These are phyloP conservation scores for Debaryomyces prosopidis DNA, from an alignment of 805 yeast genomes.

Conservation along the genomic window DNA sequence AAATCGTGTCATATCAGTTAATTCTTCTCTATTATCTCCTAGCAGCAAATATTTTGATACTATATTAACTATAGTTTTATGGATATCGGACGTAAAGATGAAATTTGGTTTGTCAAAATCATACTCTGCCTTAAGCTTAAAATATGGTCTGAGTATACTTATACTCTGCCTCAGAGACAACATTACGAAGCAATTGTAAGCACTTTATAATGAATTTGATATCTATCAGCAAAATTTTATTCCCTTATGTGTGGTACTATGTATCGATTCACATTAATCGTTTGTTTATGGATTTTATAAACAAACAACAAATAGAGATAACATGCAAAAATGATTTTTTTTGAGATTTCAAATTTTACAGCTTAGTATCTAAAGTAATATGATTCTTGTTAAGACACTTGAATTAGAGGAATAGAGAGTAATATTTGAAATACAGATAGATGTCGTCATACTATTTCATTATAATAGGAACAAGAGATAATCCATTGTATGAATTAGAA, in stretches of 20 bases:
- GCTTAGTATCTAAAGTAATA: not conserved
- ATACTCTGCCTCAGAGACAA: not conserved
- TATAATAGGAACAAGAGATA: slow-evolving; percentile 82
- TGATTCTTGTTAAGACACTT: not conserved
- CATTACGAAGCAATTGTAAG: not conserved
- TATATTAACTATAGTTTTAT: slow-evolving; percentile 17
- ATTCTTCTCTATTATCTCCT: slow-evolving; percentile 8
- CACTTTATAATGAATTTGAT: not conserved
- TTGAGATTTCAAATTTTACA: not conserved
- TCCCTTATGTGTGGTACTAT: not conserved
- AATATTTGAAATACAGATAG: not conserved
- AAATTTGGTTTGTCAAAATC: slow-evolving; percentile 40
- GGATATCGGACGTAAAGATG: slow-evolving; percentile 38
- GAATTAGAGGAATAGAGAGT: no score
- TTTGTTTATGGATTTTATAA: slow-evolving; percentile 1
- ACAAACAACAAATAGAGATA: not conserved
- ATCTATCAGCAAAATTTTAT: not conserved
- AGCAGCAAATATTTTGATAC: slow-evolving; percentile 1
- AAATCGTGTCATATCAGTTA: slow-evolving; percentile 8
- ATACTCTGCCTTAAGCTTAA: not conserved
- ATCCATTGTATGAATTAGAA: slow-evolving; percentile 85
- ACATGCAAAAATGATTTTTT: not conserved
- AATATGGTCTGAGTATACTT: not conserved
- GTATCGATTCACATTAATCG: not conserved
- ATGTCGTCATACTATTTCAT: slow-evolving; percentile 84